Percentiles rank a stretch among this genome's conserved stretches.
Conservation (phyloP, 2,329 filamentous ascomycete species). For the Exserohilum turcica region DNA sequence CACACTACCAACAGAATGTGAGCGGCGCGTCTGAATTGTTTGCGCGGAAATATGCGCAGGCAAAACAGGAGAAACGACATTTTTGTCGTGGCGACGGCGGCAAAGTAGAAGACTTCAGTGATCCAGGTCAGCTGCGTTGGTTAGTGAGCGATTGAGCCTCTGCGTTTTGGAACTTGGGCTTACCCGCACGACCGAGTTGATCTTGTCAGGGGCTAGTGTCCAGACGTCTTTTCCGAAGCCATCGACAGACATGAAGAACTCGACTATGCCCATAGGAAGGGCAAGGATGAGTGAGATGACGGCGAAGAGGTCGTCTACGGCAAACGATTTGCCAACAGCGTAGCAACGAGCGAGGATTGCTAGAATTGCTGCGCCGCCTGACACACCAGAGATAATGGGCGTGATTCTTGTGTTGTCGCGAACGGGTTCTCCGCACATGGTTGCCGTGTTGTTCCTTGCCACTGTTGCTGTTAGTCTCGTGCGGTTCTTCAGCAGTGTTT, state of each 20-base stretch:
- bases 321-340: slow-evolving; percentile 8
- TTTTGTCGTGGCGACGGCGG: slow-evolving; percentile 22
- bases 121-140: slow-evolving; percentile 17
- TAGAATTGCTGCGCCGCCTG: slow-evolving; percentile 27
- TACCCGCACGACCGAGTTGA: slow-evolving; percentile 8
- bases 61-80: slow-evolving; percentile 34
- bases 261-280: slow-evolving; percentile 18
- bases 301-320: slow-evolving; percentile 19
- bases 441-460: slow-evolving; percentile 46
- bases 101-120: slow-evolving; percentile 38
- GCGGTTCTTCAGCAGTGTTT: background rate
- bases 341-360: slow-evolving; percentile 36
- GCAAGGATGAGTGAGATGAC: slow-evolving; percentile 12
- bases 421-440: slow-evolving; percentile 42
- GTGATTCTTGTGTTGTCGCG: slow-evolving; percentile 42
- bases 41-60: slow-evolving; percentile 34
- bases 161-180: background rate
- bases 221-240: slow-evolving; percentile 59
- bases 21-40: slow-evolving; percentile 17
- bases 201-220: slow-evolving; percentile 48
- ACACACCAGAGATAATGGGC: slow-evolving; percentile 31
- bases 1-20: slow-evolving; percentile 16
- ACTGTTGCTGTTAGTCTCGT: slow-evolving; percentile 17
- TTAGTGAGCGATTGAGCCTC: background rate
- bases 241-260: slow-evolving; percentile 11